phyloP scores from a whole-genome alignment of 305 asterid species.

The Rubia peregrina region DNA sequence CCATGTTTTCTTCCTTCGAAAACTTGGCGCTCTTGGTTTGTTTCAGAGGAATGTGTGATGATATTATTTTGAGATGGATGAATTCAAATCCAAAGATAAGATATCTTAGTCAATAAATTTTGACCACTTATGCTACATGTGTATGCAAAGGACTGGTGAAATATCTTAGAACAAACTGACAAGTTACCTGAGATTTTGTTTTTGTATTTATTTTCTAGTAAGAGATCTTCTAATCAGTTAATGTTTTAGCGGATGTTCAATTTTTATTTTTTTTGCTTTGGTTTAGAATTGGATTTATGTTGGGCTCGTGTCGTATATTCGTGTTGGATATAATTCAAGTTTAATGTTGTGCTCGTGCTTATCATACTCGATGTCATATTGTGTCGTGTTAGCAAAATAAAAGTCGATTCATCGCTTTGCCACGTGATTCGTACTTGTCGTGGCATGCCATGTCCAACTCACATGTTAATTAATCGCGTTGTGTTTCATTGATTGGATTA shows the following conservation, averaged over 20 bases:
- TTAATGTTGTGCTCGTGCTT: too few relatives aligned
- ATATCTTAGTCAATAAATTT: constrained; percentile 29
- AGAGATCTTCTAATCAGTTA: background rate
- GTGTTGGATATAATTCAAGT: too few relatives aligned
- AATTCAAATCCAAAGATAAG: constrained; percentile 35
- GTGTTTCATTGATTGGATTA: too few relatives aligned
- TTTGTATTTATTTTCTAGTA: background rate
- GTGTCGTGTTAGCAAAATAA: too few relatives aligned
- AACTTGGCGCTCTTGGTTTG: constrained; percentile 22
- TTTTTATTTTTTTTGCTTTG: too few relatives aligned
- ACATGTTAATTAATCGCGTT: too few relatives aligned
- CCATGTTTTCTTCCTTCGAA: constrained; percentile 30
- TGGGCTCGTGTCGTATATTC: too few relatives aligned
- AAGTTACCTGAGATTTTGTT: constrained; percentile 35
- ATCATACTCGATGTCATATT: too few relatives aligned
- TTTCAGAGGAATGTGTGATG: background rate
- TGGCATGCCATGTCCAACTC: too few relatives aligned
- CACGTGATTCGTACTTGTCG: too few relatives aligned
- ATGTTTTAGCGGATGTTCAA: background rate
- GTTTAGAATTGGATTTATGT: too few relatives aligned
- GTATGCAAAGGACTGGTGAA: constrained; percentile 17
- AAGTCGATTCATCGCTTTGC: too few relatives aligned
- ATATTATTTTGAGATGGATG: constrained; percentile 9
- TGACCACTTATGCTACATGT: constrained; percentile 32
- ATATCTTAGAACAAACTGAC: constrained; percentile 48